phyloP scores from a whole-genome alignment of 495 filamentous ascomycete species.

The Penicillium parvum region DNA sequence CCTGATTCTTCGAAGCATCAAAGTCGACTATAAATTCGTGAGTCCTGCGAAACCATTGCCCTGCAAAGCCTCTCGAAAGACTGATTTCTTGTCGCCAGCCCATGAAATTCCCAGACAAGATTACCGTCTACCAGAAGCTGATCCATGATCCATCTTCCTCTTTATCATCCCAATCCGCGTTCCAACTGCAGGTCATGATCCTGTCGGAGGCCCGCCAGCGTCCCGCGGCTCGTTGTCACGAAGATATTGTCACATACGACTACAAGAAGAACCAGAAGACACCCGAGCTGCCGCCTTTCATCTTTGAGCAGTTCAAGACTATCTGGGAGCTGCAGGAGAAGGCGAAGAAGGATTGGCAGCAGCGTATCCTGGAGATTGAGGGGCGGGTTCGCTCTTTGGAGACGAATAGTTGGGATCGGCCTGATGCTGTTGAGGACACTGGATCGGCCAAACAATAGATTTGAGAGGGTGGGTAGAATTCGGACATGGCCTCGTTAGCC shows the following conservation, averaged over 20 bases:
- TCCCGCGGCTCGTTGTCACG: slow-evolving; percentile 70
- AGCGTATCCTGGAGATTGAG: slow-evolving; percentile 52
- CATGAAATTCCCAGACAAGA: slow-evolving; percentile 80
- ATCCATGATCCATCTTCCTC: slow-evolving; percentile 42
- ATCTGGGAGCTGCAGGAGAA: slow-evolving; percentile 66
- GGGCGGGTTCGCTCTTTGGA: slow-evolving; percentile 58
- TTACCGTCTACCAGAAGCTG: slow-evolving; percentile 87
- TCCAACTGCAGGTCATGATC: slow-evolving; percentile 57
- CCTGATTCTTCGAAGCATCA: slow-evolving; percentile 76
- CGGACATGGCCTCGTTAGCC: not conserved
- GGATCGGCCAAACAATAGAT: slow-evolving; percentile 45
- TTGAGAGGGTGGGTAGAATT: too few species aligned
- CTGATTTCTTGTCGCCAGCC: slow-evolving; percentile 50
- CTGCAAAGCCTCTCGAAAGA: slow-evolving; percentile 7
- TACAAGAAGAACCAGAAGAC: slow-evolving; percentile 56
- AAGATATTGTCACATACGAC: slow-evolving; percentile 85
- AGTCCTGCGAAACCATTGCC: slow-evolving; percentile 18
- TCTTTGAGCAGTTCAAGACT: slow-evolving; percentile 58
- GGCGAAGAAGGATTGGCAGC: slow-evolving; percentile 42
- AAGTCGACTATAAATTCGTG: slow-evolving; percentile 90
- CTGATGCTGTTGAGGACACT: slow-evolving; percentile 65
- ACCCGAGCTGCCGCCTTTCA: slow-evolving; percentile 57
- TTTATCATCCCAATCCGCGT: slow-evolving; percentile 41
- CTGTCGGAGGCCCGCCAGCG: slow-evolving; percentile 77
- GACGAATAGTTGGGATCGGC: slow-evolving; percentile 67